phyloP scores from a whole-genome alignment of 805 yeast species.

The Wickerhamomyces subpelliculosus region DNA sequence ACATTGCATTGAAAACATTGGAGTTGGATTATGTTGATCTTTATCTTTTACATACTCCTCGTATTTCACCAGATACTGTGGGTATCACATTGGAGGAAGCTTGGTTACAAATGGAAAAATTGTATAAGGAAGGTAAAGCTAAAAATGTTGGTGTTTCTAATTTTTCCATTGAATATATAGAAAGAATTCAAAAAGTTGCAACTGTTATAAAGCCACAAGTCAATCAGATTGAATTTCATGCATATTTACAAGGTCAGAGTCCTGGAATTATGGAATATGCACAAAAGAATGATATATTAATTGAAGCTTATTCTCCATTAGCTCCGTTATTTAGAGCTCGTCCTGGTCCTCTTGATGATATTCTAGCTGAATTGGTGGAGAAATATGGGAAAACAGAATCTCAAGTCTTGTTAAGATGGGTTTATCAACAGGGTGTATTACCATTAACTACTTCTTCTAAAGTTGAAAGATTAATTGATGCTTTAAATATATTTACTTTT shows the following conservation, averaged over 20 bases:
- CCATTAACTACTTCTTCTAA: conserved; percentile 65
- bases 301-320: conserved; percentile 58
- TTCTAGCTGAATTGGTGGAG: conserved; percentile 32
- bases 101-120: conserved; percentile 49
- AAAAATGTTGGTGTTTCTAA: conserved; percentile 66
- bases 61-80: conserved; percentile 30
- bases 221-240: conserved; percentile 66
- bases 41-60: conserved; percentile 54
- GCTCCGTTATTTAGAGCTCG: conserved; percentile 31
- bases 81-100: conserved; percentile 34
- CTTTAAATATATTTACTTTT: conserved; percentile 48
- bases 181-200: conserved; percentile 35
- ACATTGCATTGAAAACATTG: conserved; percentile 37
- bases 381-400: conserved; percentile 50
- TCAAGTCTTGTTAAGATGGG: conserved; percentile 60
- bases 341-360: conserved; percentile 31
- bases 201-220: conserved; percentile 46
- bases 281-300: conserved; percentile 35
- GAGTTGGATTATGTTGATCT: conserved; percentile 49
- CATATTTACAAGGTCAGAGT: conserved; percentile 60
- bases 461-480: conserved; percentile 43
- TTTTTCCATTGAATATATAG: conserved; percentile 44
- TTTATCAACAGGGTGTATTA: conserved; percentile 48
- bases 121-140: conserved; percentile 46
- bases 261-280: conserved; percentile 46